Evolutionary conservation across 495 filamentous ascomycete species (phyloP).

Genomic region (Lentithecium fluviatile): DNA sequence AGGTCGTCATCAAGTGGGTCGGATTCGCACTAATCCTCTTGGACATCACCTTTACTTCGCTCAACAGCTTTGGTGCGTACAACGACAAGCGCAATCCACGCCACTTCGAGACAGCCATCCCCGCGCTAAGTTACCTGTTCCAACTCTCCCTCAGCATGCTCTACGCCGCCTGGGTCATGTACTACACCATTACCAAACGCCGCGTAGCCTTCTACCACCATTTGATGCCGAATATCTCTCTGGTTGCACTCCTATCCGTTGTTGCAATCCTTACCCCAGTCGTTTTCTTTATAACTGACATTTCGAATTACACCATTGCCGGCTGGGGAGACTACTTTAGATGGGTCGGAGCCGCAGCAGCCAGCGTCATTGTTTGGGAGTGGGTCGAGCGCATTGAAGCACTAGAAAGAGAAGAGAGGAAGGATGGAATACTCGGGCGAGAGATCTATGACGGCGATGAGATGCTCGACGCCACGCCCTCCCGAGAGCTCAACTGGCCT

Average conservation of each 20-base stretch:
- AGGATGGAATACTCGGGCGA: constrained; percentile 89
- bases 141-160: constrained; percentile 83
- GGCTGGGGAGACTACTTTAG: constrained; percentile 97
- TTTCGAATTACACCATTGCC: constrained; percentile 79
- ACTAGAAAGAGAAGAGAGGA: constrained; percentile 90
- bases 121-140: constrained; percentile 91
- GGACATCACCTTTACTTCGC: constrained; percentile 81
- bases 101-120: constrained; percentile 81
- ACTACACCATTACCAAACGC: constrained; percentile 89
- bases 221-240: constrained; percentile 85
- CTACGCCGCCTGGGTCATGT: constrained; percentile 94
- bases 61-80: constrained; percentile 76
- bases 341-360: constrained; percentile 95
- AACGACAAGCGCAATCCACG: constrained; percentile 59
- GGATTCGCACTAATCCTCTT: constrained; percentile 89
- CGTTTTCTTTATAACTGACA: constrained; percentile 94
- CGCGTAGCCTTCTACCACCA: constrained; percentile 91
- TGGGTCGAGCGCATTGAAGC: constrained; percentile 99
- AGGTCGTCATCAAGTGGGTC: constrained; percentile 97
- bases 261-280: constrained; percentile 81
- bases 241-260: constrained; percentile 79
- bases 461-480: constrained; percentile 76
- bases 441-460: constrained; percentile 98
- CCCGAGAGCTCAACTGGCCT: constrained; percentile 57
- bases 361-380: constrained; percentile 97